Evolutionary conservation across 805 yeast genomes (phyloP), one percentile per base, ranked within the genome.

Genomic region (Candida krabiensis): DNA sequence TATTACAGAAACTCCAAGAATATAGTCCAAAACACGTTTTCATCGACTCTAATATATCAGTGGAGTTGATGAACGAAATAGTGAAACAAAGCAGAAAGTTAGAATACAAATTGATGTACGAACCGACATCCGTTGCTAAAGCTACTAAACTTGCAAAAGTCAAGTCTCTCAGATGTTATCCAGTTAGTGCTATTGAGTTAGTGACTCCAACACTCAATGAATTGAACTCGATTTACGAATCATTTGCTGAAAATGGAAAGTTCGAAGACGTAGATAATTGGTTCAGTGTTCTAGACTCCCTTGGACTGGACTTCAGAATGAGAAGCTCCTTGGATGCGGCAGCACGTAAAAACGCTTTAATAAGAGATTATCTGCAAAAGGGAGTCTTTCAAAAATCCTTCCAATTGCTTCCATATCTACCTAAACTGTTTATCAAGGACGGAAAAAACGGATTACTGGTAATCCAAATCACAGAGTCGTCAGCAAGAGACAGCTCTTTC

Each of bases 91-190:
- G 61, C 0, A 35, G 27, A 9, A 38, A 45, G 1, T 37, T 37
- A 19, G 53, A 44, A 26, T 60, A 65, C 9, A 60, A 55, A 8
- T 66, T 73, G 2, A 64, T 83, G 1, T 69, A 81, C 41, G 96
- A 88, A 47, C 96, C 96, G 4, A 88, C 96, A 0, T 82, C 93
- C 1, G 69, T 66, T 1, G 69, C 77, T 3, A 88, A 87, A 53
- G 74, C 90, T 2, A 57, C 59, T 0, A 67, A 70, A 39, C 47
- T 84, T 3, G 70, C 77, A 0, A 19, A 56, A 19, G 37, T 49
- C 11, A 44, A 60, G n/a, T 47, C 50, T 2, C 49, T 75, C 3
- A 46, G 52, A 2, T 71, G 73, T 5, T 80, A 62, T 47, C 87
- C 88, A 0, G 44, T 74, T 27, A 64, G 72, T 34, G 34, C 49